Evolutionary conservation across 495 filamentous ascomycete genomes (phyloP), one percentile per base, ranked within the genome.

Genomic region (Penicillium crystallinum): DNA sequence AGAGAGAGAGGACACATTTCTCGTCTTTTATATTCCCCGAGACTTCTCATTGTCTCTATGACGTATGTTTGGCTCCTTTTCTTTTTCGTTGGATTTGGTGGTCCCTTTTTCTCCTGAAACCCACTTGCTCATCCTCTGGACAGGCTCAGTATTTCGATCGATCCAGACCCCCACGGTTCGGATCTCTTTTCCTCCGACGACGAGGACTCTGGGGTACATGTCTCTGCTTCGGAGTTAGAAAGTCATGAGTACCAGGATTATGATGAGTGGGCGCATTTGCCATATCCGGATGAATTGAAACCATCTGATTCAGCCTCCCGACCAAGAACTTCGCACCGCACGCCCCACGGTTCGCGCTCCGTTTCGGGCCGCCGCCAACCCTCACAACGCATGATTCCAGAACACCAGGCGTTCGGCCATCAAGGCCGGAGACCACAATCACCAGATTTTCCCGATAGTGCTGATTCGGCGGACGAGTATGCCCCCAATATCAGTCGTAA

Each of bases 261-360:
- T 25, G 76, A 72, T 49, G 78, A 82, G 58, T 81, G 80, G 63
- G 74, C 76, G 52, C 62, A 72, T 48, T 53, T 76, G 47, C 44
- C 72, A 50, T 78, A 78, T 55, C 74, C 73, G 52, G 85, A 84
- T 61, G 88, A 91, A 58, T 70, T 93, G 58, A 83, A 86, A 45
- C 86, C 88, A 19, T 87, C 84, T 31, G 89, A 95, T 73, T 91
- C 89, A n/a, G 89, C 89, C 23, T 92, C 83, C 55, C 74, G 81
- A 52, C 78, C 81, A 52, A 76, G 79, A 43, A 78, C 78, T 39
- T 74, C 76, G 19, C 70, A 74, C 56, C 77, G 70, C 43, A 69
- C 64, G 45, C 57, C 64, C 54, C 69, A 69, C 65, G 67, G 69
- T 52, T 72, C 75, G 15, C 72, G 66, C 39, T 74, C 72, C 36